Conservation (phyloP, 306 rosid species). For the Vicia faba region DNA sequence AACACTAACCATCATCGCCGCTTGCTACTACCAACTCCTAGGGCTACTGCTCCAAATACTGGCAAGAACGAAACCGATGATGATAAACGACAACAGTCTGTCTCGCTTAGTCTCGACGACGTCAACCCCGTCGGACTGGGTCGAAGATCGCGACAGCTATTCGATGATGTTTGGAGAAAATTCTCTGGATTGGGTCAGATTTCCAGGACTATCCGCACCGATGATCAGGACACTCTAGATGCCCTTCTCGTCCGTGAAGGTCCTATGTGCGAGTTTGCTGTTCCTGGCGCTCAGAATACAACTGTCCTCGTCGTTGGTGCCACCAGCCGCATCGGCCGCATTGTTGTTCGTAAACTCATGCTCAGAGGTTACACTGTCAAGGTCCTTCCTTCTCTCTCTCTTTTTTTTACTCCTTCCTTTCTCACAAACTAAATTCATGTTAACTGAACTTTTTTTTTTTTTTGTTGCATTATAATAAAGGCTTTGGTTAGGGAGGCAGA, state of each 20-base stretch:
- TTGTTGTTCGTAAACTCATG: conserved; percentile 91
- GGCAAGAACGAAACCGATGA: not conserved
- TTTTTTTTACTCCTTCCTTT: no score
- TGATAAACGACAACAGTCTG: conserved; percentile 34
- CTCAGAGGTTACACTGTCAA: conserved; percentile 88
- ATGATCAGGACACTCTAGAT: conserved; percentile 47
- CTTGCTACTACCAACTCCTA: no score
- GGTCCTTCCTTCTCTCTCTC: no score
- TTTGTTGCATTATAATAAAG: conserved; percentile 50
- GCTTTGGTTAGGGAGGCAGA: conserved; percentile 86
- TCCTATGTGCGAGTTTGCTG: conserved; percentile 90
- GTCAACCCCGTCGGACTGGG: conserved; percentile 96
- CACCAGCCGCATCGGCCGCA: conserved; percentile 87
- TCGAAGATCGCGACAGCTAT: conserved; percentile 75
- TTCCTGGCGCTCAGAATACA: conserved; percentile 92
- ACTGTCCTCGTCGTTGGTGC: conserved; percentile 92
- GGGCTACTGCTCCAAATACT: no score
- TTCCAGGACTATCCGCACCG: conserved; percentile 71
- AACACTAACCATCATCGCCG: no score
- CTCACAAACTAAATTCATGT: no score
- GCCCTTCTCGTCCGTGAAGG: conserved; percentile 55
- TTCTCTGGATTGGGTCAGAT: conserved; percentile 94
- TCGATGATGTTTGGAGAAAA: conserved; percentile 95
- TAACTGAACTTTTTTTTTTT: not conserved
- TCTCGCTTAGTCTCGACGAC: conserved; percentile 65